Base-by-base conservation (phyloP, 352 stramenopile species). In the Phytophthora fragariaefolia region DNA sequence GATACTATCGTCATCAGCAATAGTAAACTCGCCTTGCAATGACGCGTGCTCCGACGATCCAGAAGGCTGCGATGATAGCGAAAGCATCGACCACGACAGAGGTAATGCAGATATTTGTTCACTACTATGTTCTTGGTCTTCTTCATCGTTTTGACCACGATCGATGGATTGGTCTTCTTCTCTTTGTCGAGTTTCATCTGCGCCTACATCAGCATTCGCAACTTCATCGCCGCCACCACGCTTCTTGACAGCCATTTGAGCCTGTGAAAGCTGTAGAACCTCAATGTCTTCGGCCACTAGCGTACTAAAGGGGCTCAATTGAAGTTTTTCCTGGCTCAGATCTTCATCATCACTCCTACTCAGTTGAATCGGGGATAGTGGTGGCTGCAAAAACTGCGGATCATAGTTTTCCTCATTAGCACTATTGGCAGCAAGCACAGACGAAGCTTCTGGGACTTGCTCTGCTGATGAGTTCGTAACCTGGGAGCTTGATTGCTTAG, bases 41-140 rank as follows among this genome's bases (percentile, higher is more conserved):
- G 62, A 69, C 17, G 53, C 53, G 24, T 75, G 71, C 20, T 78
- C 66, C 6, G 66, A 75, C 12, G 66, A 70, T 0, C 66, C 66
- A 10, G 63, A 80, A 51, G 68, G 68, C 30, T 83, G 61, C 15
- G 80, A 89, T 0, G 79, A 79, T 28, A 85, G 68, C n/a, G 82
- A 91, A 9, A 91, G 63, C 82, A 87, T 91, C 0, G 77, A 88
- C 69, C 77, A 81, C 18, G 79, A 88, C 6, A 89, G 34, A 23
- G 80, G 80, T 24, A 91, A 57, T 0, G 71, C 67, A 12, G 74
- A 73, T 0, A 89, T 63, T 34, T 57, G 63, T 15, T 84, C 78
- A 8, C 46, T 63, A 6, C 75, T 74, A 23, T 76, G 71, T 42
- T 68, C 63, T 60, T 76, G 59, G 6, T 76, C 60, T 1, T 73